Evolutionary conservation across 108 stramenopile species (phyloP).

Genomic region (Pseudonitzschia pungens): DNA sequence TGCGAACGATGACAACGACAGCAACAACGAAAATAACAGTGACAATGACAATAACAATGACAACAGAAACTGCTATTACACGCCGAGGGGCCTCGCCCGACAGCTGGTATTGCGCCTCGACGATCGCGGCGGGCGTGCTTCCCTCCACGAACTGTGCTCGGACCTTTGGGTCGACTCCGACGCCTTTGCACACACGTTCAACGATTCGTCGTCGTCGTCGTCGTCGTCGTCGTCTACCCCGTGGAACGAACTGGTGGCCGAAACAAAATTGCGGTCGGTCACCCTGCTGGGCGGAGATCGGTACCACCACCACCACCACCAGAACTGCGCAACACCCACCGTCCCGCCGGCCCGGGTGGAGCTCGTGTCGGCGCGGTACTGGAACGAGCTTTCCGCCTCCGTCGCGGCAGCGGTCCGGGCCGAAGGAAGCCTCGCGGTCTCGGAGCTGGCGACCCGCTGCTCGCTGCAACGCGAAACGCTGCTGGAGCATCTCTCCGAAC

Average conservation of each 20-base stretch:
- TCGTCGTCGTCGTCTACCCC: not conserved
- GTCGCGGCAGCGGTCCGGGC: not conserved
- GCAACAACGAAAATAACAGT: too few relatives aligned
- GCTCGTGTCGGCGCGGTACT: conserved; percentile 13
- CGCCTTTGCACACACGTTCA: not conserved
- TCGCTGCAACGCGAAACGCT: not conserved
- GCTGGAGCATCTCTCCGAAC: not conserved
- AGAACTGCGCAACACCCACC: too few relatives aligned
- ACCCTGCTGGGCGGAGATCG: conserved; percentile 6
- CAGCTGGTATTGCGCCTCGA: not conserved
- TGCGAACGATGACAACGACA: not conserved
- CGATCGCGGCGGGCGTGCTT: not conserved
- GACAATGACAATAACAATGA: too few relatives aligned
- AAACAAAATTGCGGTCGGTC: not conserved
- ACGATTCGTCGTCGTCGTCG: not conserved
- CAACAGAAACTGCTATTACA: not conserved
- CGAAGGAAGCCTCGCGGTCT: not conserved
- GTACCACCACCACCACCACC: too few relatives aligned
- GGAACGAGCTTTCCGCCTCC: not conserved
- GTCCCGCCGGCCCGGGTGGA: not conserved
- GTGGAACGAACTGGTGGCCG: not conserved
- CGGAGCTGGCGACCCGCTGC: not conserved
- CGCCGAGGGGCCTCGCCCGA: conserved; percentile 2
- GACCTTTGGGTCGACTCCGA: not conserved
- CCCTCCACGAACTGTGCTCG: not conserved